These are phyloP conservation scores for Mycena sanguinolenta DNA, from an alignment of 768 basidiomycete genomes.

Conservation along the genomic window DNA sequence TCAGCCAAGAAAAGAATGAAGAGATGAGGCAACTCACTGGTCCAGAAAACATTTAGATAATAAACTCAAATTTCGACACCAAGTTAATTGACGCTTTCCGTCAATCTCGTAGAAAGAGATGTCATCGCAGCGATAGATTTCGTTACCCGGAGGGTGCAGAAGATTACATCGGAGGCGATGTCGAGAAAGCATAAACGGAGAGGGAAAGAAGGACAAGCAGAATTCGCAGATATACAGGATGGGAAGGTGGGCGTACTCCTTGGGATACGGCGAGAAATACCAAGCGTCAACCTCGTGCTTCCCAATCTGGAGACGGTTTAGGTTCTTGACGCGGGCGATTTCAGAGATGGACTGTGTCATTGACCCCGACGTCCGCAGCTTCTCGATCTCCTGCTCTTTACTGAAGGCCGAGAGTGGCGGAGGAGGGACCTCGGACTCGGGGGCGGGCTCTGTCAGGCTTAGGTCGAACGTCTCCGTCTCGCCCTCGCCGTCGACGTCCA, in stretches of 20 bases:
- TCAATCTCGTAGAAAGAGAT: conserved; percentile 99
- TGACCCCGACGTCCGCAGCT: conserved; percentile 95
- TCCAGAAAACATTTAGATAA: conserved; percentile 98
- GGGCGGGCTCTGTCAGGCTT: conserved; percentile 63
- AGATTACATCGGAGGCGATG: conserved; percentile 94
- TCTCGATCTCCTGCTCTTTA: conserved; percentile 99
- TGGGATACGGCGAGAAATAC: conserved; percentile 99
- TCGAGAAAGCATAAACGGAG: conserved; percentile 89
- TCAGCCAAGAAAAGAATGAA: conserved; percentile 17
- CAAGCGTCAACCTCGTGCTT: conserved; percentile 98
- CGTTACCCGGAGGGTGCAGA: conserved; percentile 96
- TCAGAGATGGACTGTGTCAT: conserved; percentile 99
- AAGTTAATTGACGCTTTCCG: conserved; percentile 94
- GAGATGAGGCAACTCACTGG: conserved; percentile 72
- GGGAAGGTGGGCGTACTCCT: conserved; percentile 96
- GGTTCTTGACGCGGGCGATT: conserved; percentile 97
- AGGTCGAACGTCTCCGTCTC: conserved; percentile 79
- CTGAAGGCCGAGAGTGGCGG: conserved; percentile 79
- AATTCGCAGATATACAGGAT: conserved; percentile 98
- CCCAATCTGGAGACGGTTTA: conserved; percentile 96
- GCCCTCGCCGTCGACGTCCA: conserved; percentile 83
- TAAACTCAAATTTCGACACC: conserved; percentile 96
- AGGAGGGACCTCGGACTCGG: conserved; percentile 57
- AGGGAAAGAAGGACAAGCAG: conserved; percentile 94
- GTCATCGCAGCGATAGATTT: conserved; percentile 98